phyloP scores from a whole-genome alignment of 345 rosid genomes.

The Dipteronia dyeriana region DNA sequence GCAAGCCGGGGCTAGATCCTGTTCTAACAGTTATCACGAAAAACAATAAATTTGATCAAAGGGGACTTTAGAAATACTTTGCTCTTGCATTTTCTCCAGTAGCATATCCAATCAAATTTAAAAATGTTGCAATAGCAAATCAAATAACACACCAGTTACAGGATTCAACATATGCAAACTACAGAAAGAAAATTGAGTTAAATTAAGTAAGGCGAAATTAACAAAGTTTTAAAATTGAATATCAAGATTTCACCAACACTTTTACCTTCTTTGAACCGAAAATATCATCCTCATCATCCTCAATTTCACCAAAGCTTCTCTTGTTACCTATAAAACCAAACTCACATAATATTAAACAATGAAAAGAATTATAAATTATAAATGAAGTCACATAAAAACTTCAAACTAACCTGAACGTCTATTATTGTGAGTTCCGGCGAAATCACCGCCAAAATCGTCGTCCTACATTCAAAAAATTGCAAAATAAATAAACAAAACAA shows the following conservation, averaged over 20 bases:
- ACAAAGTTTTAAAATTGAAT: conserved; percentile 5
- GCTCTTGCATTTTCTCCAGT: background rate
- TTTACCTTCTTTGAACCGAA: conserved; percentile 79
- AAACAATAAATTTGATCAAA: background rate
- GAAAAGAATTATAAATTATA: background rate
- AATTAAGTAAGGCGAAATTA: background rate
- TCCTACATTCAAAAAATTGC: conserved; percentile 37
- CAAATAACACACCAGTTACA: background rate
- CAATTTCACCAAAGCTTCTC: conserved; percentile 83
- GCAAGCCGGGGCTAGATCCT: background rate
- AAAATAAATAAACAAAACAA: background rate
- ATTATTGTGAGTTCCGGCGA: conserved; percentile 43
- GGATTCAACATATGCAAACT: background rate
- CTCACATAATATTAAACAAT: background rate
- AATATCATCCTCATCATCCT: conserved; percentile 89
- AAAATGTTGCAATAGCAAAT: background rate
- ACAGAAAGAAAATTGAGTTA: background rate
- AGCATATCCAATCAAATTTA: background rate
- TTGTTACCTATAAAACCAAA: conserved; percentile 45
- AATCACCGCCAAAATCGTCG: conserved; percentile 93
- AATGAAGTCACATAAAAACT: background rate
- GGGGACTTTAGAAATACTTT: background rate
- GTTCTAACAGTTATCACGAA: background rate
- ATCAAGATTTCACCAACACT: background rate
- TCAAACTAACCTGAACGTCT: conserved; percentile 55